phyloP scores from a whole-genome alignment of 495 filamentous ascomycete species.

The Trichoderma orchidacearum region DNA sequence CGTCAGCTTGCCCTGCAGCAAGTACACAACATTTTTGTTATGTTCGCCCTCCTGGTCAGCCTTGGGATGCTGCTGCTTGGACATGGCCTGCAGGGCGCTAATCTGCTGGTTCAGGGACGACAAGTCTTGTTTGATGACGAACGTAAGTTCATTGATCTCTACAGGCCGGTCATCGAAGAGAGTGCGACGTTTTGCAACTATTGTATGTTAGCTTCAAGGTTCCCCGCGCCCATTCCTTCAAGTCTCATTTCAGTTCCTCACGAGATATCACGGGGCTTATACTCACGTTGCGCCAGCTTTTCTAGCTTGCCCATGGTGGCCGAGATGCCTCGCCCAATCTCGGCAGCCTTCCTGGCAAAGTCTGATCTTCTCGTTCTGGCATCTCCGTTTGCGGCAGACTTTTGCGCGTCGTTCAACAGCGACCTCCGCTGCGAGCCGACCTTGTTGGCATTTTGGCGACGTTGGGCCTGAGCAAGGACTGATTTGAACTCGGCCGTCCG shows the following conservation, averaged over 20 bases:
- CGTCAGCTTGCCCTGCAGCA: conserved; percentile 88
- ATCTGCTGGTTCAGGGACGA: conserved; percentile 82
- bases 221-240: not conserved
- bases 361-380: conserved; percentile 46
- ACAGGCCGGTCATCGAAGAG: conserved; percentile 93
- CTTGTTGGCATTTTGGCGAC: conserved; percentile 53
- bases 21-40: conserved; percentile 90
- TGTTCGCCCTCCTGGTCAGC: conserved; percentile 86
- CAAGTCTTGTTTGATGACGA: conserved; percentile 94
- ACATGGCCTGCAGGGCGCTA: conserved; percentile 58
- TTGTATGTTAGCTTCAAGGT: not conserved
- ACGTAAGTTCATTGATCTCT: conserved; percentile 79
- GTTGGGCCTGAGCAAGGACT: conserved; percentile 74
- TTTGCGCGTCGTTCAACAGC: conserved; percentile 64
- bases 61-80: conserved; percentile 55
- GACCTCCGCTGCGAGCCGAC: conserved; percentile 64
- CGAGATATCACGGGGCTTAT: not conserved
- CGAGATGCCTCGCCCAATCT: conserved; percentile 82
- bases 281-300: conserved; percentile 71
- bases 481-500: conserved; percentile 88
- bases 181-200: conserved; percentile 89
- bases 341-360: conserved; percentile 78
- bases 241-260: not conserved
- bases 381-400: conserved; percentile 51
- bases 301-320: conserved; percentile 90